Base-by-base conservation (phyloP, 345 rosid genomes). In the Eucalyptus cloeziana region DNA sequence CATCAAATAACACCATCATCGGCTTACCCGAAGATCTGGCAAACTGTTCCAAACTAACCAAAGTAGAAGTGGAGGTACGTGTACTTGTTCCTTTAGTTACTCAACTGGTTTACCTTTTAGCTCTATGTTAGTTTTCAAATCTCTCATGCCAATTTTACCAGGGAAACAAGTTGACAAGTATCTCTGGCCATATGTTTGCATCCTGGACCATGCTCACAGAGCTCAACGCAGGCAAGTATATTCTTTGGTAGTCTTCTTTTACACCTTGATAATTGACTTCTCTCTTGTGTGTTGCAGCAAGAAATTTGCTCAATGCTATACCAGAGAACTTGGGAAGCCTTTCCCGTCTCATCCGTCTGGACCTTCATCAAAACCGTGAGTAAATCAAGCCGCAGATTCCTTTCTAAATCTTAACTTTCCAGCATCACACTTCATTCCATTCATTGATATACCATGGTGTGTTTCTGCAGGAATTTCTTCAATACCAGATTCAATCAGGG, bases 331-430 rank as follows among this genome's bases (percentile, higher is more conserved):
- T 97, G 54, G 98, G 98, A 92, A 92, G 91, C 89, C 98, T 96
- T 92, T 93, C 96, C 22, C 94, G 92, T 90, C 96, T 97, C 92
- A 94, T 97, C 86, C 95, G 98, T 90, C 96, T 97, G 90, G 99
- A 97, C 90, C 95, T 96, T 92, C 99, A 95, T 90, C 99, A 95
- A 91, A 97, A 97, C 92, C 94, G 99, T 97, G 91, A 95, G 98
- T 93, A 80, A 88, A 80, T 49, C 56, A 89, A 31, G 37, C 31
- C 64, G 21, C 43, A 64, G n/a, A 40, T 25, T 67, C 30, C 43
- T n/a, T 69, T 50, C 86, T 69, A 49, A 52, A 40, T 76, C 86
- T 81, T 25, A 43, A 45, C 37, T 85, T 31, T 88, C 67, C 58
- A 52, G 47, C 25, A 22, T 71, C 67, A 25, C 8, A 52, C 10